Percentiles rank a stretch among this genome's conserved stretches.
phyloP scores from a whole-genome alignment of 108 stramenopile species.

The Cyclotella baltica region DNA sequence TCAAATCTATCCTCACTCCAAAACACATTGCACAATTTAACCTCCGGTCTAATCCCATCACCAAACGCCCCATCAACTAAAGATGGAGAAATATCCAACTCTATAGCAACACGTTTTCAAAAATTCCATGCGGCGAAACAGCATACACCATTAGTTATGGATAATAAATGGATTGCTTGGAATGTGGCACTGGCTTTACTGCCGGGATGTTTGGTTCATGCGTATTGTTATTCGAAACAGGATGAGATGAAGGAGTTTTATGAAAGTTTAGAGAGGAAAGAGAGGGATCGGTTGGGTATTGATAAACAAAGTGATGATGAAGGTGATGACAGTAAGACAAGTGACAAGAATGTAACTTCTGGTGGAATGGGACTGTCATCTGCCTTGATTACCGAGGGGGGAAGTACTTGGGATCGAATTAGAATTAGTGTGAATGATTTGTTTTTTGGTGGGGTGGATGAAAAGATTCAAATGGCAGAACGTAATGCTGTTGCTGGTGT shows the following conservation, averaged over 20 bases:
- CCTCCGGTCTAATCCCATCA: slow-evolving; percentile 43
- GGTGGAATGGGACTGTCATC: slow-evolving; percentile 28
- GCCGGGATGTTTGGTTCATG: slow-evolving; percentile 28
- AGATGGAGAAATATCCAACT: background rate
- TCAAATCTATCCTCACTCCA: slow-evolving; percentile 24
- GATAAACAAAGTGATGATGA: background rate
- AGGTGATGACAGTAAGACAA: background rate
- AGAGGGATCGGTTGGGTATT: slow-evolving; percentile 19
- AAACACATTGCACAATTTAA: slow-evolving; percentile 35
- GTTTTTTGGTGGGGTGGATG: slow-evolving; percentile 47
- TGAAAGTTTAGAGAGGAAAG: slow-evolving; percentile 20
- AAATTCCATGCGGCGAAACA: slow-evolving; percentile 34
- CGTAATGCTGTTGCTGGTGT: background rate
- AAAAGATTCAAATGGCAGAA: background rate
- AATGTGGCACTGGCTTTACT: slow-evolving; percentile 38
- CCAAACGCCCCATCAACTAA: background rate
- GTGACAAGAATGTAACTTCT: background rate
- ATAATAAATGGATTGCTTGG: slow-evolving; percentile 40
- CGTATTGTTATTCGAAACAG: slow-evolving; percentile 33
- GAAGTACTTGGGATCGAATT: slow-evolving; percentile 28
- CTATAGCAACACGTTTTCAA: slow-evolving; percentile 31
- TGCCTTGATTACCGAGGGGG: slow-evolving; percentile 34
- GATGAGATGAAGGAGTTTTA: slow-evolving; percentile 51
- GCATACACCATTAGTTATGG: slow-evolving; percentile 32
- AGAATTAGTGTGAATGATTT: slow-evolving; percentile 39